Percentiles rank a stretch among this genome's conserved stretches.
Evolutionary conservation across 164 flowering plant species (phyloP).

Genomic region (Euptelea pleiosperma): DNA sequence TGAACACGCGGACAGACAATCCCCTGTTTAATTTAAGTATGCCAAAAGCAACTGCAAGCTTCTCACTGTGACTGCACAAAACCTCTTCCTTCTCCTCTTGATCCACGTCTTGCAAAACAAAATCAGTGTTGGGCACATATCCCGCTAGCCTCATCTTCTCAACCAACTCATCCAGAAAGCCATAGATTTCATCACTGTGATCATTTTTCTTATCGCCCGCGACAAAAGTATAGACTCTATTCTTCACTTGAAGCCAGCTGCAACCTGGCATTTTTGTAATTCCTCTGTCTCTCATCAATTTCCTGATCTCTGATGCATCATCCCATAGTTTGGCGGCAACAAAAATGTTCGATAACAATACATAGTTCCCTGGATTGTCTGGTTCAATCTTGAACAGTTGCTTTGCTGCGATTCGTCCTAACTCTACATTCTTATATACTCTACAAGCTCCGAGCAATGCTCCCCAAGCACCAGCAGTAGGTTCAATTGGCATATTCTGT

Average conservation of each 20-base stretch:
- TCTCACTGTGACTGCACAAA: constrained; percentile 57
- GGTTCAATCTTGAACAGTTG: constrained; percentile 57
- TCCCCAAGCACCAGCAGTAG: constrained; percentile 60
- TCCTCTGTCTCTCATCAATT: constrained; percentile 50
- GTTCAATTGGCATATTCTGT: constrained; percentile 48
- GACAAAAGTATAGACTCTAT: constrained; percentile 42
- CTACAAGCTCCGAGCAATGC: constrained; percentile 61
- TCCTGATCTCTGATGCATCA: constrained; percentile 51
- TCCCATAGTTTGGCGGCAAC: constrained; percentile 42
- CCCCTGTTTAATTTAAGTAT: constrained; percentile 41
- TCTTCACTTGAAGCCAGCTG: constrained; percentile 56
- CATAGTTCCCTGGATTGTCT: constrained; percentile 60
- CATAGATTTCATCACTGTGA: constrained; percentile 30
- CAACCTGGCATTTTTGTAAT: constrained; percentile 49
- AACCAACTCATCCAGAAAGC: constrained; percentile 35
- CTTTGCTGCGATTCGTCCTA: constrained; percentile 48
- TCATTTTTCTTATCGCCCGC: constrained; percentile 43
- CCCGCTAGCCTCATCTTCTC: constrained; percentile 48
- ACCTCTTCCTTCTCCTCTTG: constrained; percentile 49
- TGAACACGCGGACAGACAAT: constrained; percentile 43
- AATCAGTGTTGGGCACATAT: constrained; percentile 43
- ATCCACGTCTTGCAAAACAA: constrained; percentile 56
- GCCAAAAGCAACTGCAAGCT: constrained; percentile 55
- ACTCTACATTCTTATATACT: constrained; percentile 47
- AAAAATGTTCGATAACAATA: constrained; percentile 42